phyloP scores from a whole-genome alignment of 2,329 filamentous ascomycete species.

The Diaporthe velutina region DNA sequence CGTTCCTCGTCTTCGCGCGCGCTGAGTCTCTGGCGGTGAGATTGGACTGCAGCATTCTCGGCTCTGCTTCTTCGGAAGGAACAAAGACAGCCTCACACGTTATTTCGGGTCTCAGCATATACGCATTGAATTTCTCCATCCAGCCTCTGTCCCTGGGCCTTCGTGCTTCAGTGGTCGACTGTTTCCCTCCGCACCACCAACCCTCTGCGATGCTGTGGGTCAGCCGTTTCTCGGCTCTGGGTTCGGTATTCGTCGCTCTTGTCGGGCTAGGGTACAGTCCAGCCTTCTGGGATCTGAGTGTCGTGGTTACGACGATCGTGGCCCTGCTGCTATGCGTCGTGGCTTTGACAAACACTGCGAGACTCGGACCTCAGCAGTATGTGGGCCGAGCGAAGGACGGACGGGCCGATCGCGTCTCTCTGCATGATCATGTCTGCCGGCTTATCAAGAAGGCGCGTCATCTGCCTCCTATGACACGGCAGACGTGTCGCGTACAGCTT shows the following conservation, averaged over 20 bases:
- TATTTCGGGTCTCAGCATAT: conserved; percentile 6
- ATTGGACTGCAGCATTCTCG: neutral
- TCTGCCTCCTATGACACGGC: conserved; percentile 7
- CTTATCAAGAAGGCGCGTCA: neutral
- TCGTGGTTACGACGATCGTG: neutral
- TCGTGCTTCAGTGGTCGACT: conserved; percentile 17
- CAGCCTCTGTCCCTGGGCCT: conserved; percentile 9
- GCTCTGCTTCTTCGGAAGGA: neutral
- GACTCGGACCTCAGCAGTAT: neutral
- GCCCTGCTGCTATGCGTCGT: neutral
- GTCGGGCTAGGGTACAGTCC: conserved; percentile 4
- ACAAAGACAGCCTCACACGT: neutral
- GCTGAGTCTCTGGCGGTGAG: conserved; percentile 3
- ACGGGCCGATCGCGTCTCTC: neutral
- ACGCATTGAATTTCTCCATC: conserved; percentile 18
- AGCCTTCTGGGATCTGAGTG: conserved; percentile 10
- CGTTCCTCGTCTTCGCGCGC: neutral
- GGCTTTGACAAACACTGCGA: conserved; percentile 17
- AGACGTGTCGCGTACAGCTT: conserved; percentile 17
- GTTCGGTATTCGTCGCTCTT: conserved; percentile 11
- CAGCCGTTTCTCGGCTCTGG: conserved; percentile 15
- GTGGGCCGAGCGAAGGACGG: neutral
- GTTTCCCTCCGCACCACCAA: conserved; percentile 3
- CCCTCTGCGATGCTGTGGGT: conserved; percentile 21
- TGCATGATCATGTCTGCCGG: neutral